Evolutionary conservation across 2,329 filamentous ascomycete species (phyloP).

Genomic region (Ceratocystis lukuohia): DNA sequence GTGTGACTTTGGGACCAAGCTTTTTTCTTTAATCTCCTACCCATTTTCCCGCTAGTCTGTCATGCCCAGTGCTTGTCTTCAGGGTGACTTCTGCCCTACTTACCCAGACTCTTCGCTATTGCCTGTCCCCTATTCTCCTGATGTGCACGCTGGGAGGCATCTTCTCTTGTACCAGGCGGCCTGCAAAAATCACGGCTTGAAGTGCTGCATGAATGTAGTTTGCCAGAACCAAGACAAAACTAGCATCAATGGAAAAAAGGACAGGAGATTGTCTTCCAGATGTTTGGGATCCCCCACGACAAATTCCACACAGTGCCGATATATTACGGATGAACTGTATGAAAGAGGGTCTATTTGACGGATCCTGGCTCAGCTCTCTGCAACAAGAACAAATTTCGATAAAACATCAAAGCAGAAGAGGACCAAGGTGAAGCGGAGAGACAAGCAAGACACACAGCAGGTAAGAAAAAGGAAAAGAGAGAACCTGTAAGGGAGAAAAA

Average conservation of each 20-base stretch:
- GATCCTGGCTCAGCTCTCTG: constrained; percentile 7
- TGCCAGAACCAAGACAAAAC: not conserved
- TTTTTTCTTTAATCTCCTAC: constrained; percentile 2
- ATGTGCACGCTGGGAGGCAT: too few species aligned
- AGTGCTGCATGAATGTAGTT: not conserved
- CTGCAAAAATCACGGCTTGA: not conserved
- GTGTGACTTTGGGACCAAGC: not conserved
- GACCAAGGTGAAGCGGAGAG: not conserved
- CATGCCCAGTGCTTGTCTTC: not conserved
- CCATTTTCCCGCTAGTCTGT: not conserved
- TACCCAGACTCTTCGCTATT: not conserved
- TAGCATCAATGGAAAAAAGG: not conserved
- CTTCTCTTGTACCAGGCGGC: too few species aligned
- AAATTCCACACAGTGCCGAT: not conserved
- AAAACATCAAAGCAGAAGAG: constrained; percentile 9
- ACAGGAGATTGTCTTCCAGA: not conserved
- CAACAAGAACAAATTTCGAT: constrained; percentile 8
- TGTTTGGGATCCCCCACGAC: not conserved
- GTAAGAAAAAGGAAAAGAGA: not conserved
- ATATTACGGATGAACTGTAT: not conserved
- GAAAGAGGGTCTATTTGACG: not conserved
- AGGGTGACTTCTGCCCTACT: not conserved
- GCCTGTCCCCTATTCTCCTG: too few species aligned
- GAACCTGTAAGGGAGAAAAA: not conserved
- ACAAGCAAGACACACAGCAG: not conserved